These are phyloP conservation scores for Mycena galopus DNA, from an alignment of 768 basidiomycete species.

Conservation along the genomic window DNA sequence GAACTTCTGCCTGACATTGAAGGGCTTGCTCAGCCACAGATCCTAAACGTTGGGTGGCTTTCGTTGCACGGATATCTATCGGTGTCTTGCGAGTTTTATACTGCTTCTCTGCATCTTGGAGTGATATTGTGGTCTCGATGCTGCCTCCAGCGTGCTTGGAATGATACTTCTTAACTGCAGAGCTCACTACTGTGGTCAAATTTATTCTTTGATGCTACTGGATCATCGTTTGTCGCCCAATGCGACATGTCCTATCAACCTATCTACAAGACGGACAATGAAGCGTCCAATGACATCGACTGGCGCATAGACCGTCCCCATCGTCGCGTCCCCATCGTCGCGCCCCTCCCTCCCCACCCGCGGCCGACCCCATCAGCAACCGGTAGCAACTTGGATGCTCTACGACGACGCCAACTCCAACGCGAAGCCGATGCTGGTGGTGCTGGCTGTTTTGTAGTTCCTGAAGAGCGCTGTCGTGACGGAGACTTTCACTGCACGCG, in stretches of 20 bases:
- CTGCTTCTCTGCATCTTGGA: too few species aligned
- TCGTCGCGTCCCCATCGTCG: background rate
- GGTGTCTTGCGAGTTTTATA: too few species aligned
- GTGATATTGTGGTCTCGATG: too few species aligned
- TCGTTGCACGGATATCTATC: too few species aligned
- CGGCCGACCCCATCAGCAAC: too few species aligned
- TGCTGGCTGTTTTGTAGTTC: too few species aligned
- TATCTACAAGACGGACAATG: background rate
- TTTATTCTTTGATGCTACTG: background rate
- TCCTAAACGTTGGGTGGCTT: too few species aligned
- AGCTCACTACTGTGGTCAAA: background rate
- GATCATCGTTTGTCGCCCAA: background rate
- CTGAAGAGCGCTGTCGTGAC: background rate
- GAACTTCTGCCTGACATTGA: too few species aligned
- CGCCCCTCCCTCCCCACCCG: background rate
- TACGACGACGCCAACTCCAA: background rate
- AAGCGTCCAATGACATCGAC: background rate
- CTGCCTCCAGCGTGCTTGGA: too few species aligned
- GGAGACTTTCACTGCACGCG: background rate
- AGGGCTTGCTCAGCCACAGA: too few species aligned
- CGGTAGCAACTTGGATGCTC: background rate
- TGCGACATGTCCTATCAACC: background rate
- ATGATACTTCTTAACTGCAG: background rate
- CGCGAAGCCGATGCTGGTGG: background rate
- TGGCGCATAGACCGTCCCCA: background rate